These are phyloP conservation scores for Tephrocybe sp. DNA, from an alignment of 768 basidiomycete species.

Conservation along the genomic window DNA sequence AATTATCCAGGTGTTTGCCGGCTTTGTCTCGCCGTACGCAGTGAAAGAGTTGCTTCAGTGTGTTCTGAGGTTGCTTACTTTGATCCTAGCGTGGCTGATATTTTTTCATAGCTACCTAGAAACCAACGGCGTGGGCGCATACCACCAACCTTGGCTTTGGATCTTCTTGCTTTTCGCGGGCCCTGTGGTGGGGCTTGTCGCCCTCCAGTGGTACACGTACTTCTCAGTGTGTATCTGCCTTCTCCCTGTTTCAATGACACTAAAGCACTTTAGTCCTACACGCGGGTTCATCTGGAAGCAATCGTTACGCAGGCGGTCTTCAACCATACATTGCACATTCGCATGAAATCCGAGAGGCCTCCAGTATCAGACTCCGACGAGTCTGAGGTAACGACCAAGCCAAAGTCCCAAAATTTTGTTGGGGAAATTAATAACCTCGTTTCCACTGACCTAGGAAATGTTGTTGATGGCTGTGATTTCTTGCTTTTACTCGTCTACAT, in stretches of 20 bases:
- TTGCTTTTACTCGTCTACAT: constrained; percentile 33
- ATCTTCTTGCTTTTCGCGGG: constrained; percentile 48
- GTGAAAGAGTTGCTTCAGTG: constrained; percentile 39
- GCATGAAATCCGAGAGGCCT: constrained; percentile 38
- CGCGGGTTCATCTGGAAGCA: constrained; percentile 45
- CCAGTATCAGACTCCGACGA: constrained; percentile 11
- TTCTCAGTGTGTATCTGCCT: constrained; percentile 30
- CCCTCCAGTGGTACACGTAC: constrained; percentile 54
- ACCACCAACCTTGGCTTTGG: constrained; percentile 70
- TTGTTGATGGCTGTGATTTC: constrained; percentile 35
- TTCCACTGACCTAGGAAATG: constrained; percentile 53
- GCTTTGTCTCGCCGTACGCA: constrained; percentile 36
- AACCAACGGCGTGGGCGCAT: constrained; percentile 41
- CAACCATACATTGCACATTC: constrained; percentile 53
- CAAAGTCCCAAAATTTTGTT: constrained; percentile 46
- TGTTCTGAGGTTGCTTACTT: constrained; percentile 11
- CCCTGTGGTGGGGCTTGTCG: constrained; percentile 38
- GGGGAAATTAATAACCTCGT: constrained; percentile 80
- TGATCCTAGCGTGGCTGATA: background rate
- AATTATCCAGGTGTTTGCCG: constrained; percentile 22
- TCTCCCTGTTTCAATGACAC: background rate
- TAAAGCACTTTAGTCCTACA: constrained; percentile 33
- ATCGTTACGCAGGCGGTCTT: constrained; percentile 41
- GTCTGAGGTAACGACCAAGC: constrained; percentile 6
- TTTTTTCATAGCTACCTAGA: constrained; percentile 54